Base-by-base conservation (phyloP, 2,329 filamentous ascomycete genomes). In the Penicillium sp. region DNA sequence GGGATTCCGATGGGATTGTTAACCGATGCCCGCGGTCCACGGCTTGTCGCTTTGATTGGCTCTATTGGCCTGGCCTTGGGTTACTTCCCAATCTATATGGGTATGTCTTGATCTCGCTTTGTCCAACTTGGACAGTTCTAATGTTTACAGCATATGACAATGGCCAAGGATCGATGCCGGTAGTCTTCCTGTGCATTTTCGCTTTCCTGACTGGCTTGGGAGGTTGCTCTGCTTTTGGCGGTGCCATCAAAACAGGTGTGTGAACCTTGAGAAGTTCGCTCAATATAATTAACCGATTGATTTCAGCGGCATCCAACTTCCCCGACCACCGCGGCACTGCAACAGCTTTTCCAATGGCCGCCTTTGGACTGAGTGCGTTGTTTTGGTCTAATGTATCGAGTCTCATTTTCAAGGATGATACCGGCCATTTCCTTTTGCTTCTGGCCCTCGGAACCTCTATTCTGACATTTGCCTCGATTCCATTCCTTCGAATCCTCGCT, bases 321-420 rank as follows among this genome's bases (percentile, higher is more conserved):
- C 93, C 93, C 11, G 84, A 87, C 55, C 88, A 96, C 70, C 85
- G 94, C 60, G 94, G 94, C 51, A 96, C 93, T 3, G 94, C 94
- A 6, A 97, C 94, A 6, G 92, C 92, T 1, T 94, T 97, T 65
- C 93, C 94, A 6, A 76, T 97, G 52, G 90, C 94, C 53, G 92
- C 90, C 3, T 97, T 97, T 69, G 94, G 94, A 3, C 77, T 99
- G 53, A 97, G 92, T 70, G 94, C 94, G 51, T 94, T 99, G 75
- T 96, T 97, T 78, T 99, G 97, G 76, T 93, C 94, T 0, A 81
- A 87, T 2, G 75, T 95, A 32, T 90, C 91, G 19, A 84, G 85
- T 16, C 69, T 95, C 43, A 77, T 90, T 38, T 92, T 96, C 68
- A 89, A 90, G 2, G 90, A 91, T 36, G 85, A 95, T 65, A 94